phyloP scores from a whole-genome alignment of 2,329 filamentous ascomycete species.

The Xylaria polymorpha region DNA sequence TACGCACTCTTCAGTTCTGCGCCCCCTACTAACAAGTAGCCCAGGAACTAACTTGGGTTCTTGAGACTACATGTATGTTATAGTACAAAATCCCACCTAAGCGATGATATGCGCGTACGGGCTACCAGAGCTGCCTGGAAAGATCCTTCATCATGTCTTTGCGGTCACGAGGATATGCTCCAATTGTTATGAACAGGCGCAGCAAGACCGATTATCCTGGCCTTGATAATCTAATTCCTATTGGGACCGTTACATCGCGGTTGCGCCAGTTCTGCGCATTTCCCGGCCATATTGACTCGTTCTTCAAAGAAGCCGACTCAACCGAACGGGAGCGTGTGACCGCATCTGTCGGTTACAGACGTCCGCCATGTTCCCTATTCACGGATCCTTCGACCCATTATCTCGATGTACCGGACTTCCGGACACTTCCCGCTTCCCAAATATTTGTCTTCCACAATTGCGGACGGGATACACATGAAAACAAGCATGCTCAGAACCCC shows the following conservation, averaged over 20 bases:
- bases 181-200: constrained; percentile 11
- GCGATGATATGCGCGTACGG: neutral
- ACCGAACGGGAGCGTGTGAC: constrained; percentile 44
- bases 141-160: constrained; percentile 28
- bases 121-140: neutral
- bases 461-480: constrained; percentile 43
- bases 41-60: constrained; percentile 5
- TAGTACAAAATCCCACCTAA: constrained; percentile 6
- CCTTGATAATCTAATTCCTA: constrained; percentile 41
- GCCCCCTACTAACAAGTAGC: neutral
- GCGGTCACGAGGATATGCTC: constrained; percentile 27
- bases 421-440: constrained; percentile 45
- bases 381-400: constrained; percentile 33
- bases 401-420: constrained; percentile 42
- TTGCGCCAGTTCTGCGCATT: constrained; percentile 49
- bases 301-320: constrained; percentile 37
- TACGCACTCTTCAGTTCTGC: neutral
- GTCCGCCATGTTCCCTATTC: constrained; percentile 44
- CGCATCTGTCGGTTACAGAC: constrained; percentile 49
- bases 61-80: constrained; percentile 20
- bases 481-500: constrained; percentile 37
- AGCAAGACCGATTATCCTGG: neutral
- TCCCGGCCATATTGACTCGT: constrained; percentile 39
- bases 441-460: constrained; percentile 45
- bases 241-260: constrained; percentile 52